These are phyloP conservation scores for Bolboschoenoplectus hybrid DNA, from an alignment of 202 grass and related monocot species.

Conservation along the genomic window DNA sequence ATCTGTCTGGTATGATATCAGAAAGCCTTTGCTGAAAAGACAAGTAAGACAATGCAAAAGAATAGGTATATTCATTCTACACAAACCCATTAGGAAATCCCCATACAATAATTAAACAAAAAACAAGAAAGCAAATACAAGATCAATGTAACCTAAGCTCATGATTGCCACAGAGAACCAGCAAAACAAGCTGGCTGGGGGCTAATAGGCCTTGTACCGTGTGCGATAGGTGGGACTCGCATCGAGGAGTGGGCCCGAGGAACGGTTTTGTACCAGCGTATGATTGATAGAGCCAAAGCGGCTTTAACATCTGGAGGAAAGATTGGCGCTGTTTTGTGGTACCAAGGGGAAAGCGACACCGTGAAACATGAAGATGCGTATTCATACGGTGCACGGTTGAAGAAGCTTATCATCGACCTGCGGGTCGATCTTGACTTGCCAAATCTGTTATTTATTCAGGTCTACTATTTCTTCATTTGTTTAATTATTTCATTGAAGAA, in stretches of 20 bases:
- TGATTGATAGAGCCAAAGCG: constrained; percentile 53
- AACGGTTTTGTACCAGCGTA: constrained; percentile 55
- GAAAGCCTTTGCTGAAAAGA: constrained; percentile 23
- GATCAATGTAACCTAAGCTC: neutral
- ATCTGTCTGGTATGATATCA: neutral
- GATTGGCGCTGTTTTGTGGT: constrained; percentile 78
- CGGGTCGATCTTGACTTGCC: constrained; percentile 66
- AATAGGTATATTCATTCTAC: neutral
- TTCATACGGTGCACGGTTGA: constrained; percentile 53
- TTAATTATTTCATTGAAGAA: neutral
- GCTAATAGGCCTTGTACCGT: constrained; percentile 65
- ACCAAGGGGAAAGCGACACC: constrained; percentile 95
- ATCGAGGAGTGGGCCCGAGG: constrained; percentile 70
- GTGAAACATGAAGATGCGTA: constrained; percentile 47
- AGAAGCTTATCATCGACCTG: constrained; percentile 55
- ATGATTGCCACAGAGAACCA: constrained; percentile 25
- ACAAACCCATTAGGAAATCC: neutral
- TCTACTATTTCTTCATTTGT: constrained; percentile 14
- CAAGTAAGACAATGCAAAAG: neutral
- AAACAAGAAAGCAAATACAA: neutral
- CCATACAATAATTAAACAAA: neutral
- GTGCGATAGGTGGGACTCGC: constrained; percentile 74
- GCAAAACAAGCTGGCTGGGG: constrained; percentile 34
- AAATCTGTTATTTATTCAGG: constrained; percentile 86
- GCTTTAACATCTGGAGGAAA: constrained; percentile 48